phyloP scores from a whole-genome alignment of 305 asterid genomes.

The Solanum chacoense region DNA sequence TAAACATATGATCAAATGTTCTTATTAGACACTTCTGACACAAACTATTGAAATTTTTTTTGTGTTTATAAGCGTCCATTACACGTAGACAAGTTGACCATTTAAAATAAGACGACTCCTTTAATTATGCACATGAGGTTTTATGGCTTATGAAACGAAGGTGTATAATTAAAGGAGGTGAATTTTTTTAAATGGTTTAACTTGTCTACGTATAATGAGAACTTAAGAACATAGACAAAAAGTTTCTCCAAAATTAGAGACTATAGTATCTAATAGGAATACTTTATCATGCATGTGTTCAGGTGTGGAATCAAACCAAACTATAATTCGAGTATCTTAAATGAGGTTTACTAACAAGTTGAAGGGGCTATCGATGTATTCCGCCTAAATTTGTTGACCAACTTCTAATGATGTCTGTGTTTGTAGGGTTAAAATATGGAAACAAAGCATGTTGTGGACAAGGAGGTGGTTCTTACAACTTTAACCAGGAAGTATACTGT shows the following conservation, averaged over 20 bases:
- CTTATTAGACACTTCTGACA: not conserved
- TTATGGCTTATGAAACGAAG: too few species aligned
- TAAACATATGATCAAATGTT: not conserved
- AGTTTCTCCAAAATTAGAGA: not conserved
- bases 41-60: too few species aligned
- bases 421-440: constrained; percentile 48
- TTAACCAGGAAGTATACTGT: constrained; percentile 35
- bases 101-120: not conserved
- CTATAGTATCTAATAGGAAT: not conserved
- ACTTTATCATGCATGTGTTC: not conserved
- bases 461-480: constrained; percentile 64
- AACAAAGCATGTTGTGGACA: constrained; percentile 71
- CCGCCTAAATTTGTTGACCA: not conserved
- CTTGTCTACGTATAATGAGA: not conserved
- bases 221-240: not conserved
- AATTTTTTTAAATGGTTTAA: too few species aligned
- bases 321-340: not conserved
- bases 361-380: not conserved
- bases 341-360: not conserved
- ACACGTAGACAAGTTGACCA: not conserved
- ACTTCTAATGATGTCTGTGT: not conserved
- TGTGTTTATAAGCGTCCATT: not conserved
- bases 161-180: too few species aligned
- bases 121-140: not conserved
- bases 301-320: not conserved